Percentiles rank a stretch among this genome's conserved stretches.
These are phyloP conservation scores for Fraxinus velutina DNA, from an alignment of 305 asterid genomes.

Conservation along the genomic window DNA sequence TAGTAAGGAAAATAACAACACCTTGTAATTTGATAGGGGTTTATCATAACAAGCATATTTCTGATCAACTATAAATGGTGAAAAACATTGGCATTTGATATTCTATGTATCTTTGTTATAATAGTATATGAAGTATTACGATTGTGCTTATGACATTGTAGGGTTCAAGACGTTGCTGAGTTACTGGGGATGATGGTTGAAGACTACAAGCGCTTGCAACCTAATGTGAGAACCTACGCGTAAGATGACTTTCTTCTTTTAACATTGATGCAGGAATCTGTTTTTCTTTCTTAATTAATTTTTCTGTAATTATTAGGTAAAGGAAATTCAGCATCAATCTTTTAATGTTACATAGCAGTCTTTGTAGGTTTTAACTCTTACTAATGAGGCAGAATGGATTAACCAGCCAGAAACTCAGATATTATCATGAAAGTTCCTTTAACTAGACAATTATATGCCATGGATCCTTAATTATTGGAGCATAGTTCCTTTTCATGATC, in stretches of 20 bases:
- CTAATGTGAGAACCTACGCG: slow-evolving; percentile 97
- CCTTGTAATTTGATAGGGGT: background rate
- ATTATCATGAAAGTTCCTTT: slow-evolving; percentile 10
- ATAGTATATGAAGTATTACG: slow-evolving; percentile 25
- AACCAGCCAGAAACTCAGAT: background rate
- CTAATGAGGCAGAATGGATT: slow-evolving; percentile 16
- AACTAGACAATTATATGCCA: slow-evolving; percentile 11
- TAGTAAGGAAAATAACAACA: background rate
- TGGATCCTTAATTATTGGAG: background rate
- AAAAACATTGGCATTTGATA: background rate
- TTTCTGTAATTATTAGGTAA: slow-evolving; percentile 19
- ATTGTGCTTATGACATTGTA: slow-evolving; percentile 31
- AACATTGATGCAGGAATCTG: slow-evolving; percentile 28
- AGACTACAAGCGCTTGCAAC: slow-evolving; percentile 87
- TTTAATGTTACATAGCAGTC: slow-evolving; percentile 3
- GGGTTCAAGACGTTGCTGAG: slow-evolving; percentile 99
- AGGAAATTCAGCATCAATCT: slow-evolving; percentile 13
- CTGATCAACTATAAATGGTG: background rate
- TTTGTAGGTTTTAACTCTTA: background rate
- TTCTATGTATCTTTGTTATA: slow-evolving; percentile 23
- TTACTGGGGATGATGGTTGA: slow-evolving; percentile 99
- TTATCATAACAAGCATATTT: background rate
- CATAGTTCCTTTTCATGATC: background rate
- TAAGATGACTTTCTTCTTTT: slow-evolving; percentile 51
- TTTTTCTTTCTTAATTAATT: slow-evolving; percentile 19